Percentiles rank a stretch among this genome's conserved stretches.
Evolutionary conservation across 2,329 filamentous ascomycete genomes (phyloP).

Genomic region (Lasiodiplodia sp.): DNA sequence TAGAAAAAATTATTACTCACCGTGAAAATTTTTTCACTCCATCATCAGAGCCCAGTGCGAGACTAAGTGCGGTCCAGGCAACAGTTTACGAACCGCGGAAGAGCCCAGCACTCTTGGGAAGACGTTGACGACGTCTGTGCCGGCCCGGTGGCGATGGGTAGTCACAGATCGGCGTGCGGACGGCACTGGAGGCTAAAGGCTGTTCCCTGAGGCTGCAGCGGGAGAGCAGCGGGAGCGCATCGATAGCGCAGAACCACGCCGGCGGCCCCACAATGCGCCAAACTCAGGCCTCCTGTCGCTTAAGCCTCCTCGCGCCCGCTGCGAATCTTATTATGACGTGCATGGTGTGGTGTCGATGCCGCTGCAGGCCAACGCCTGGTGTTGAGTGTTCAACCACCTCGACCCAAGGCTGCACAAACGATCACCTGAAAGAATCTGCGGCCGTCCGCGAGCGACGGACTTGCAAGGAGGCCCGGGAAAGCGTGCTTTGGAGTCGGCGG

Average conservation of each 20-base stretch:
- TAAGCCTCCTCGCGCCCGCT: constrained; percentile 25
- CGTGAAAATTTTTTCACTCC: constrained; percentile 18
- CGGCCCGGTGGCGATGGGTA: neutral
- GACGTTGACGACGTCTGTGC: neutral
- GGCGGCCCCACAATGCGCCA: constrained; percentile 13
- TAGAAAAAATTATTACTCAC: constrained; percentile 16
- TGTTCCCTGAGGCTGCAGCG: constrained; percentile 24
- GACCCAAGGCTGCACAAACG: neutral
- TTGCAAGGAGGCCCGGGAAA: neutral
- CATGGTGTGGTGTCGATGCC: constrained; percentile 11
- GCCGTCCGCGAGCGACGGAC: no score
- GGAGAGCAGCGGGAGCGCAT: constrained; percentile 26
- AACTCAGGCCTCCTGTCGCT: constrained; percentile 25
- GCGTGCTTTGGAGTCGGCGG: neutral
- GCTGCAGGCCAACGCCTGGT: neutral
- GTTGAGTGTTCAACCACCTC: neutral
- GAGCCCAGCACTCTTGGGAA: no score
- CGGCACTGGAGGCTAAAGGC: constrained; percentile 16
- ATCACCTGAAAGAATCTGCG: neutral
- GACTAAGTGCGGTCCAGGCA: neutral
- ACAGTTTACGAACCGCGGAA: neutral
- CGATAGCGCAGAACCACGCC: constrained; percentile 25
- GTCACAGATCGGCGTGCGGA: neutral
- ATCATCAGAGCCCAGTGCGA: neutral
- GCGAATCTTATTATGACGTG: constrained; percentile 28